phyloP scores from a whole-genome alignment of 176 grass and related monocot species.

The Cenchrus purpureus region DNA sequence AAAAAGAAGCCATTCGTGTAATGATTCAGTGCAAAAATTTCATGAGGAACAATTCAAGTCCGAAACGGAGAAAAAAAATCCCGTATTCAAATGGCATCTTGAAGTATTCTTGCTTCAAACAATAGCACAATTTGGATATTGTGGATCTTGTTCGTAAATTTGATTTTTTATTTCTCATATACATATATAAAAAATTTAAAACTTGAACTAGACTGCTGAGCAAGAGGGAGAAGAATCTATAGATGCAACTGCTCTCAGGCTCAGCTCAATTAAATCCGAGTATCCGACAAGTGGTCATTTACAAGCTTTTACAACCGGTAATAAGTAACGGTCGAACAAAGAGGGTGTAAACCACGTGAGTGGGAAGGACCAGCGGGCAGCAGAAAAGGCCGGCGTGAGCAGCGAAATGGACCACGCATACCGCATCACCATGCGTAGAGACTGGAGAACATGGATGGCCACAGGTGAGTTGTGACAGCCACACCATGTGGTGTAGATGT shows the following conservation, averaged over 20 bases:
- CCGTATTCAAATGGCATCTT: background rate
- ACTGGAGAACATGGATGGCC: background rate
- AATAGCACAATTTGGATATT: background rate
- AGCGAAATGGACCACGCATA: conserved; percentile 9
- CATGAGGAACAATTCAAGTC: background rate
- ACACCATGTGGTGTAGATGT: conserved; percentile 10
- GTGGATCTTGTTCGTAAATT: background rate
- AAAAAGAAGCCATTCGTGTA: background rate
- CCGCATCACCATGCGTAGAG: background rate
- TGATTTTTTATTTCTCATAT: background rate
- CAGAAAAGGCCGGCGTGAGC: conserved; percentile 29
- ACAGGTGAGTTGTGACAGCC: background rate
- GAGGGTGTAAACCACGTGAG: conserved; percentile 26
- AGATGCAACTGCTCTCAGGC: background rate
- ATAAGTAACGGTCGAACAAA: conserved; percentile 18
- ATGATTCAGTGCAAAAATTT: background rate
- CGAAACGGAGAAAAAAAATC: background rate
- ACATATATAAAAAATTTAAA: background rate
- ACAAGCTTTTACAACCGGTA: conserved; percentile 10
- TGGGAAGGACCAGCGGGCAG: background rate
- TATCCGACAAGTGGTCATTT: background rate
- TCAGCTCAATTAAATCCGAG: background rate
- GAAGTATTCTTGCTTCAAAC: background rate
- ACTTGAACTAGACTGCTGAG: background rate
- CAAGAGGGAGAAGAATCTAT: background rate